Percentiles rank a stretch among this genome's conserved stretches.
Evolutionary conservation across 1,139 yeast genomes (phyloP).

Genomic region (Nakaseomyces glabratus): DNA sequence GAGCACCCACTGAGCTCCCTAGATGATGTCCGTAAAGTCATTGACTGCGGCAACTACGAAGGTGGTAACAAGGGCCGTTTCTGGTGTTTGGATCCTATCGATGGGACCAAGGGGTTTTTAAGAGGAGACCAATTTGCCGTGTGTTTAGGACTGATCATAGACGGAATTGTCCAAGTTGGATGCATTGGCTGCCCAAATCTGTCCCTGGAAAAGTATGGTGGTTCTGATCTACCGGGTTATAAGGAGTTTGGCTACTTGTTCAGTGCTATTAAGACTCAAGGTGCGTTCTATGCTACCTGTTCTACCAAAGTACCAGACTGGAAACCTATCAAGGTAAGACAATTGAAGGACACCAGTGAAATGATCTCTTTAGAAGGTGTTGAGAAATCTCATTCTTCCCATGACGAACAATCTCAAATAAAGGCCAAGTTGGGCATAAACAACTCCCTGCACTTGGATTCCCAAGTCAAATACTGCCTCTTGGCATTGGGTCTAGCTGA

Average conservation of each 20-base stretch:
- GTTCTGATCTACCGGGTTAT: slow-evolving; percentile 25
- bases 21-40: slow-evolving; percentile 49
- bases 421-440: slow-evolving; percentile 55
- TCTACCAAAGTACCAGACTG: slow-evolving; percentile 32
- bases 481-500: slow-evolving; percentile 90
- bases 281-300: slow-evolving; percentile 55
- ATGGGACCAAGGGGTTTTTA: slow-evolving; percentile 93
- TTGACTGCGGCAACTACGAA: slow-evolving; percentile 67
- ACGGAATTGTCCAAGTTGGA: slow-evolving; percentile 79
- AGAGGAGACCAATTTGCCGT: slow-evolving; percentile 97
- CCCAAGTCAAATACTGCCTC: slow-evolving; percentile 92
- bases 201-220: slow-evolving; percentile 19
- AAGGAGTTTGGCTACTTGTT: slow-evolving; percentile 35
- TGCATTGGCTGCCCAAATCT: slow-evolving; percentile 95
- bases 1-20: slow-evolving; percentile 31
- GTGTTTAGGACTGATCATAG: slow-evolving; percentile 79
- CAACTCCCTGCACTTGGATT: slow-evolving; percentile 61
- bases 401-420: slow-evolving; percentile 72
- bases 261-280: slow-evolving; percentile 65
- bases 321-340: slow-evolving; percentile 30
- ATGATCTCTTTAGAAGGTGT: slow-evolving; percentile 82
- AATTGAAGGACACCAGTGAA: slow-evolving; percentile 30
- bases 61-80: slow-evolving; percentile 77
- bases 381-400: slow-evolving; percentile 94
- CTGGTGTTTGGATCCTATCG: slow-evolving; percentile 98